Base-by-base conservation (phyloP, 345 rosid genomes). In the Boechera retrofracta region DNA sequence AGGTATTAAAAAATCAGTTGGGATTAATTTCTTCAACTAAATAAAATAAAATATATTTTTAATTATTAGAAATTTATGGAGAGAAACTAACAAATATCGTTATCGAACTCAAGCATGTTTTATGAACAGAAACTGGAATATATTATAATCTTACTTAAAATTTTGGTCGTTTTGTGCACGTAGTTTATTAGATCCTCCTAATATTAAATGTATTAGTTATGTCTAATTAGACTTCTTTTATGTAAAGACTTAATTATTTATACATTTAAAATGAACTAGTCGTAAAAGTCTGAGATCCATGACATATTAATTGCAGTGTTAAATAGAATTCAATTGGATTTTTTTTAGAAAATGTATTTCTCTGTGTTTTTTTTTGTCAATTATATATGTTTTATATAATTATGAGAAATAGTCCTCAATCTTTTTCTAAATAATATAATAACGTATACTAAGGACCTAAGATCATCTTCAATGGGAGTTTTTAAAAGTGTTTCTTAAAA, bases 151-250 rank as follows among this genome's bases (percentile, higher is more conserved):
- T 55, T 32, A 66, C n/a, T 58, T n/a, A 18, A 77, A 77, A 55
- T 71, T 80, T 84, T 85, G 79, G 83, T 85, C 75, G 78, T 70
- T 58, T 49, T 69, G 78, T 71, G 54, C 67, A 64, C 28, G 70
- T 64, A 7, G 66, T 53, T 42, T 57, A 47, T 21, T 16, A 53
- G 63, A 10, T 69, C 26, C 31, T 71, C 4, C 10, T 41, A 9
- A 52, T 61, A 18, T 42, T 53, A 32, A 44, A 15, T 21, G 3
- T 15, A 33, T 39, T 5, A 16, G 13, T 65, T 64, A 0, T 32
- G 29, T 55, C 2, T 52, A 42, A 21, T 12, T 52, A 53, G 35
- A 48, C 16, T 13, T 32, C n/a, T n/a, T 42, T 54, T 9, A 64
- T 52, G 54, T 21, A 21, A 21, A 21, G 24, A 21, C 24, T 21